These are phyloP conservation scores for Cladosporium colombiae DNA, from an alignment of 2,329 filamentous ascomycete genomes.

Conservation along the genomic window DNA sequence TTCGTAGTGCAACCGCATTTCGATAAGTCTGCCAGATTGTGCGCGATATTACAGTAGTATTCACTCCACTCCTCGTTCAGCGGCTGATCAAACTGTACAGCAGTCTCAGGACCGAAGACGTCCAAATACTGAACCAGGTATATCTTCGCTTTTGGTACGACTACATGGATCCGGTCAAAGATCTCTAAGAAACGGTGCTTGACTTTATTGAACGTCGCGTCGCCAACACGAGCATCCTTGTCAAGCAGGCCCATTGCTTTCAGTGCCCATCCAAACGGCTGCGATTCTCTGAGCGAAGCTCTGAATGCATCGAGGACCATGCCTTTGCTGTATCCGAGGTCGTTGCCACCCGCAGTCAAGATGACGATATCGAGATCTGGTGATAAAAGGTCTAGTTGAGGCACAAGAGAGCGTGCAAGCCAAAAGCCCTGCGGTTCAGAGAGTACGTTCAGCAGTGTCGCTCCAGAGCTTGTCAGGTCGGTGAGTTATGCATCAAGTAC, in stretches of 20 bases:
- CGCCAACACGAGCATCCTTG: background rate
- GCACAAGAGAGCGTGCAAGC: conserved; percentile 29
- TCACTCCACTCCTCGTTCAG: background rate
- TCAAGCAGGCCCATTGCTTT: background rate
- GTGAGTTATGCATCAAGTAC: conserved; percentile 33
- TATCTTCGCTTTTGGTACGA: background rate
- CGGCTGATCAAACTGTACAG: background rate
- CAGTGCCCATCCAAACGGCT: background rate
- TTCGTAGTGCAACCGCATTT: background rate
- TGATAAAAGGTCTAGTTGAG: background rate
- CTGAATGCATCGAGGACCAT: background rate
- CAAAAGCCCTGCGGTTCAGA: background rate
- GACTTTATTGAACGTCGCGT: background rate
- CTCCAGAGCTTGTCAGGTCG: conserved; percentile 39
- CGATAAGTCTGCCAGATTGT: background rate
- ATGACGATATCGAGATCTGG: background rate
- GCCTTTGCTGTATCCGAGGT: background rate
- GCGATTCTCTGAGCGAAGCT: background rate
- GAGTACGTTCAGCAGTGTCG: conserved; percentile 39
- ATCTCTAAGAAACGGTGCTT: background rate
- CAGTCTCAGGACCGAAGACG: background rate
- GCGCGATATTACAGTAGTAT: background rate
- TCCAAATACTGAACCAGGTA: background rate
- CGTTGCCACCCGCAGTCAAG: background rate
- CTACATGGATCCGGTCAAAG: background rate